Conservation (phyloP, 208 protist genomes). For the Crithidia mellificae region DNA sequence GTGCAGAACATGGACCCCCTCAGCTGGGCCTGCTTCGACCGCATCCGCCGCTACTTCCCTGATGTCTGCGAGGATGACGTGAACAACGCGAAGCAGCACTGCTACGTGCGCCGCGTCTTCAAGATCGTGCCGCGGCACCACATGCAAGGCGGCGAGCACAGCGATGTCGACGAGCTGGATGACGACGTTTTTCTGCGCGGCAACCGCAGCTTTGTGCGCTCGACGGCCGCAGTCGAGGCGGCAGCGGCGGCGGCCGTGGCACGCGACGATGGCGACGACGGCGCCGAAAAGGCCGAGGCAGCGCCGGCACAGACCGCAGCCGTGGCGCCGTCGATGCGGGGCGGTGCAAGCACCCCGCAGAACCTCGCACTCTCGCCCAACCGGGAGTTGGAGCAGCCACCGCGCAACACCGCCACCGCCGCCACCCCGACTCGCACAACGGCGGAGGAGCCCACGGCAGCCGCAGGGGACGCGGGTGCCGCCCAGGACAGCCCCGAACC, state of each 20-base stretch:
- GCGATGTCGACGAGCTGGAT: conserved; percentile 27
- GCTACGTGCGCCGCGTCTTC: conserved; percentile 52
- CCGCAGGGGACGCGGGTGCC: neutral
- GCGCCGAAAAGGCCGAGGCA: neutral
- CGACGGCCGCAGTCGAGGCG: conserved; percentile 5
- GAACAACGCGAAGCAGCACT: conserved; percentile 51
- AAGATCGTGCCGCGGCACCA: conserved; percentile 14
- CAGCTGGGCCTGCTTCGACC: conserved; percentile 49
- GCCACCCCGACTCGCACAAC: no score
- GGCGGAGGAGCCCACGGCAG: conserved; percentile 6
- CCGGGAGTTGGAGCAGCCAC: neutral
- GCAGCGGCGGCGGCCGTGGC: conserved; percentile 7
- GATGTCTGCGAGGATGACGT: conserved; percentile 51
- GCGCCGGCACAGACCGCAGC: neutral
- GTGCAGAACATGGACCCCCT: conserved; percentile 56
- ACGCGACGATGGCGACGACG: neutral
- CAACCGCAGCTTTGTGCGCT: conserved; percentile 31
- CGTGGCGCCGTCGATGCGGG: neutral
- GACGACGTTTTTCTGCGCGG: conserved; percentile 50
- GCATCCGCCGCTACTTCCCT: conserved; percentile 46
- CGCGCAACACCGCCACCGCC: neutral
- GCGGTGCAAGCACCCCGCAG: neutral
- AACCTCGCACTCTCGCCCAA: neutral
- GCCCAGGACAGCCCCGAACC: neutral
- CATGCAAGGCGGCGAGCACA: conserved; percentile 13